phyloP scores from a whole-genome alignment of 2,329 filamentous ascomycete species.

The Ilyonectria mors-panacis region DNA sequence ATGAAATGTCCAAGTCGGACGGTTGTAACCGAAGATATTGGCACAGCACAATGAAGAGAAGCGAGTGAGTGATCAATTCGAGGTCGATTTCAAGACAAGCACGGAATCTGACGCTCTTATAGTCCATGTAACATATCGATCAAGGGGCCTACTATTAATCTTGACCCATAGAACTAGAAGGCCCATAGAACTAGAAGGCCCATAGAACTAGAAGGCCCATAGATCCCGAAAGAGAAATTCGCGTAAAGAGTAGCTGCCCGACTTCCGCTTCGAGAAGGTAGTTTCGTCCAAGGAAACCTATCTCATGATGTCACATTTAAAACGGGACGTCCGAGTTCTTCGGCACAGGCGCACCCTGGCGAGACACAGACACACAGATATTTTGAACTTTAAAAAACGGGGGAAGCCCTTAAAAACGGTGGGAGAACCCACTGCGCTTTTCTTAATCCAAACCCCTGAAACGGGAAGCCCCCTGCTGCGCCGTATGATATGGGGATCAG shows the following conservation, averaged over 20 bases:
- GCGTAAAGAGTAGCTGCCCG: not conserved
- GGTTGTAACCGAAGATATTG: not conserved
- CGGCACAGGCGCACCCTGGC: conserved; percentile 1
- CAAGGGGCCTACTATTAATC: not conserved
- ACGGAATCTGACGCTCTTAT: not conserved
- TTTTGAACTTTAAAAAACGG: conserved; percentile 17
- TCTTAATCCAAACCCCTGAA: not conserved
- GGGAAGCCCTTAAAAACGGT: not conserved
- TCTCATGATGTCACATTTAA: not conserved
- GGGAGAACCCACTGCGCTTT: conserved; percentile 1
- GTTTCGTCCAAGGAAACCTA: not conserved
- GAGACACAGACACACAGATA: not conserved
- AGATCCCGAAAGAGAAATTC: not conserved
- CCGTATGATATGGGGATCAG: not conserved
- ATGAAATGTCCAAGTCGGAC: not conserved
- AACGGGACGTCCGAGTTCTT: not conserved
- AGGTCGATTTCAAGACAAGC: not conserved
- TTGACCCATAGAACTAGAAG: not conserved
- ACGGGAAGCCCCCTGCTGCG: conserved; percentile 1
- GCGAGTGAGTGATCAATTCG: not conserved
- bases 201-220: not conserved
- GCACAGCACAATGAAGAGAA: not conserved
- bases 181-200: not conserved
- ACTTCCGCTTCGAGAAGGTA: not conserved
- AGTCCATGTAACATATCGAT: not conserved